Base-by-base conservation (phyloP, 768 basidiomycete genomes). In the Rickenella mellea region DNA sequence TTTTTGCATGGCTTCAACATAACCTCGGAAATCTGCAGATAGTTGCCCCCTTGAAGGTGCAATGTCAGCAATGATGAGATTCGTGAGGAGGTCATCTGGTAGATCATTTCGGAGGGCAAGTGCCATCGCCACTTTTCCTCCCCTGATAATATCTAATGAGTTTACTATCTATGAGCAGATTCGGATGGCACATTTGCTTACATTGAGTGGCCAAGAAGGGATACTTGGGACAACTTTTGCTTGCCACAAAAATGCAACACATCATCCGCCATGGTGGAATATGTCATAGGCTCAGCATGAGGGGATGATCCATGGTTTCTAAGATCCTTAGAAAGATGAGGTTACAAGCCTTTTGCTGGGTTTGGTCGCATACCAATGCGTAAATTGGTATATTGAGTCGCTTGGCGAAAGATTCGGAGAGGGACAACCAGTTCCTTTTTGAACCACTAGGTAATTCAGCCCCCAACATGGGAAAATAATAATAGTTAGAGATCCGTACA, bases 181-280 rank as follows among this genome's bases (percentile, higher is more conserved):
- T 14, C 10, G 40, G 25, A 14, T 27, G 19, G 21, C n/a, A n/a
- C n/a, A n/a, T 17, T 11, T 1, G 65, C 83, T 42, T 50, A 90
- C 91, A 94, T 92, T 2, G 90, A 93, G 57, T 94, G 92, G 0
- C 92, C 92, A 3, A 94, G 64, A 4, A 96, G 68, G 2, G 84
- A 75, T 14, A 92, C 71, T 14, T 82, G 65, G 2, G 65, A 64
- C 29, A 87, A 56, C 0, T 64, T 63, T 37, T 75, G 72, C 26
- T 66, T 61, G 14, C 64, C 52, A 45, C 85, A 71, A 54, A 91
- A 89, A 33, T 73, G 65, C 1, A 80, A 59, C 10, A 94, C 73
- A 51, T 96, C 92, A 4, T 63, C 61, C 0, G 87, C 88, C 87
- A 94, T 86, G 27, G 79, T 70, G 8, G 63, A 55, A 56, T 94